Percentiles rank a stretch among this genome's conserved stretches.
Conservation (phyloP, 2,329 filamentous ascomycete genomes). For the Monilinia vaccinii-corymbosi region DNA sequence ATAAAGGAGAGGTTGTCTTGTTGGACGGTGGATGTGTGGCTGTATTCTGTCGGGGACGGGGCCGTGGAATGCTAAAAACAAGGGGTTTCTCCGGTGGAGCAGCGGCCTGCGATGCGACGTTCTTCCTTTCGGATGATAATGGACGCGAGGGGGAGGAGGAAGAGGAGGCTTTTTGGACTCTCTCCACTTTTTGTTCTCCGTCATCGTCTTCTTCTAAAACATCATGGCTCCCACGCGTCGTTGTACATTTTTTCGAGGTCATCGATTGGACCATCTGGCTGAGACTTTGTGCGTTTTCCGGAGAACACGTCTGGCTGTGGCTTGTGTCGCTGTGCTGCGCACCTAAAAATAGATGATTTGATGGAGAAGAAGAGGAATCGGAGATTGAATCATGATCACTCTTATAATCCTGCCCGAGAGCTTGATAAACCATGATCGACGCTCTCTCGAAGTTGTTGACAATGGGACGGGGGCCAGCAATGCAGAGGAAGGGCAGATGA, state of each 20-base stretch:
- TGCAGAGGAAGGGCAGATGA: not conserved
- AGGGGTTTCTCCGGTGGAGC: conserved; percentile 6
- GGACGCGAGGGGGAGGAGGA: conserved; percentile 1
- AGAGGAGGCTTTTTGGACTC: not conserved
- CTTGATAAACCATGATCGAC: conserved; percentile 14
- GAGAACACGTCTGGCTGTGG: conserved; percentile 9
- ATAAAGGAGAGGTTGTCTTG: conserved; percentile 9
- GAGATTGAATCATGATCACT: conserved; percentile 2
- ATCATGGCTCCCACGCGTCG: conserved; percentile 15
- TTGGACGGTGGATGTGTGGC: conserved; percentile 16
- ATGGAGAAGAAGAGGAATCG: conserved; percentile 10
- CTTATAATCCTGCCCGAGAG: conserved; percentile 8
- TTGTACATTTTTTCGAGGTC: conserved; percentile 12
- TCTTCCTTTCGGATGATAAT: conserved; percentile 5
- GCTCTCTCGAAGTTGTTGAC: conserved; percentile 1
- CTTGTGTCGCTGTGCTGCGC: conserved; percentile 13
- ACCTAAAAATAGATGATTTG: conserved; percentile 21
- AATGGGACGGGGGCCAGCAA: not conserved
- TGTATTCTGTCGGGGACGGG: conserved; percentile 15
- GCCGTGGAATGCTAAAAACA: conserved; percentile 15
- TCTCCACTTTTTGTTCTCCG: conserved; percentile 7
- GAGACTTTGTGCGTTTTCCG: conserved; percentile 2
- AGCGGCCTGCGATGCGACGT: conserved; percentile 4
- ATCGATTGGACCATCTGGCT: conserved; percentile 14
- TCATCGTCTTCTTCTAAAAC: conserved; percentile 19